These are phyloP conservation scores for Stylosanthes scabra DNA, from an alignment of 331 rosid species.

Conservation along the genomic window DNA sequence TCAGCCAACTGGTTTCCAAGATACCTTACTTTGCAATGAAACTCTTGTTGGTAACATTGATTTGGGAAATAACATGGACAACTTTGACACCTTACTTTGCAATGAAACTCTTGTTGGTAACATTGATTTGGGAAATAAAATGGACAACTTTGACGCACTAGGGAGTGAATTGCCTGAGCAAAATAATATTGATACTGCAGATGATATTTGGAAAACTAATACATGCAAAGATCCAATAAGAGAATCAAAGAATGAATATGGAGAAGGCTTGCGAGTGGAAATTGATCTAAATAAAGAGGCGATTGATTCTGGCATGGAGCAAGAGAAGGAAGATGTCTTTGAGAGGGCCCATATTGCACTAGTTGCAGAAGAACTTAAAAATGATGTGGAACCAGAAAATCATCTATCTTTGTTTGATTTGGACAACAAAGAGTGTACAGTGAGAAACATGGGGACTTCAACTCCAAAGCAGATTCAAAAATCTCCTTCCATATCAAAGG, in stretches of 20 bases:
- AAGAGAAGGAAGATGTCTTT: constrained; percentile 30
- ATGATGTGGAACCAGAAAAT: constrained; percentile 37
- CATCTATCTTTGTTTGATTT: constrained; percentile 13
- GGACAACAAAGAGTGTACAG: constrained; percentile 36
- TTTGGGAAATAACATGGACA: too few species aligned
- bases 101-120: constrained; percentile 28
- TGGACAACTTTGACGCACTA: constrained; percentile 17
- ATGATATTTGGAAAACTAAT: constrained; percentile 33
- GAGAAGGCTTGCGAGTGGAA: constrained; percentile 27
- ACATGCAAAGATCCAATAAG: constrained; percentile 27
- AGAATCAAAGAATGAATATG: constrained; percentile 31
- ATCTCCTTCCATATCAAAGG: constrained; percentile 41
- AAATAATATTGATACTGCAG: constrained; percentile 15
- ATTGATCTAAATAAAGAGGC: constrained; percentile 17
- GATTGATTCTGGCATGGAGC: constrained; percentile 20
- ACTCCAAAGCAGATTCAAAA: constrained; percentile 41
- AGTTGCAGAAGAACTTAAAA: constrained; percentile 29
- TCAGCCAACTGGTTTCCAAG: constrained; percentile 34
- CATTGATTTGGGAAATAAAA: constrained; percentile 27
- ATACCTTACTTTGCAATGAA: too few species aligned
- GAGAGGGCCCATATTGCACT: constrained; percentile 36
- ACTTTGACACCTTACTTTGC: constrained; percentile 6
- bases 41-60: too few species aligned
- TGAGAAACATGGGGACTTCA: constrained; percentile 39
- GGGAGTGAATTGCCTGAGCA: constrained; percentile 35